Evolutionary conservation across 2,329 filamentous ascomycete genomes (phyloP).

Genomic region (Pseudogymnoascus sp.): DNA sequence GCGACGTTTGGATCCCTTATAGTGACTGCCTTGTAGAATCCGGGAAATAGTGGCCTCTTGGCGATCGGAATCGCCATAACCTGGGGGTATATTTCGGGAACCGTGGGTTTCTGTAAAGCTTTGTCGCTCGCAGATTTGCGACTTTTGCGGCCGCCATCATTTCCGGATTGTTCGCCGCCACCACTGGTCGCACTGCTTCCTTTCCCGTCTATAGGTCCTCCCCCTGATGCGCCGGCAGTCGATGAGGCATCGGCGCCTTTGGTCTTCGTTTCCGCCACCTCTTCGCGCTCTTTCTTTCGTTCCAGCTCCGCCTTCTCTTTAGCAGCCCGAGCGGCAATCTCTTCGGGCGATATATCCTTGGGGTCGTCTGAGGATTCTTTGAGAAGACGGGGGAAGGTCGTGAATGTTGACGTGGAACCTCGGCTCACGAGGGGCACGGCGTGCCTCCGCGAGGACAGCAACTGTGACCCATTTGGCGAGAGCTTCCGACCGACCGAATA

Average conservation of each 20-base stretch:
- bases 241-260: constrained; percentile 20
- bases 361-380: constrained; percentile 33
- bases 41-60: constrained; percentile 86
- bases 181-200: constrained; percentile 22
- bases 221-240: constrained; percentile 21
- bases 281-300: constrained; percentile 35
- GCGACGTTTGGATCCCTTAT: constrained; percentile 90
- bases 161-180: constrained; percentile 23
- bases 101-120: constrained; percentile 74
- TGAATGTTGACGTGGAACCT: constrained; percentile 40
- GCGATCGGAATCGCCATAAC: constrained; percentile 96
- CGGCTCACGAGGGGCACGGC: constrained; percentile 15
- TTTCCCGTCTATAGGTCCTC: constrained; percentile 21
- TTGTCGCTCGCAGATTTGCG: constrained; percentile 61
- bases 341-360: constrained; percentile 31
- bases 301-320: constrained; percentile 27
- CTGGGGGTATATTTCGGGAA: constrained; percentile 94
- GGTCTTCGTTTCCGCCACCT: constrained; percentile 33
- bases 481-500: constrained; percentile 18
- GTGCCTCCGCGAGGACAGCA: constrained; percentile 13
- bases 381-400: constrained; percentile 42
- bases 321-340: constrained; percentile 35
- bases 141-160: constrained; percentile 61
- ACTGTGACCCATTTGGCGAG: constrained; percentile 7
- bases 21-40: constrained; percentile 98